Base-by-base conservation (phyloP, 345 rosid genomes). In the Citrus australasica region DNA sequence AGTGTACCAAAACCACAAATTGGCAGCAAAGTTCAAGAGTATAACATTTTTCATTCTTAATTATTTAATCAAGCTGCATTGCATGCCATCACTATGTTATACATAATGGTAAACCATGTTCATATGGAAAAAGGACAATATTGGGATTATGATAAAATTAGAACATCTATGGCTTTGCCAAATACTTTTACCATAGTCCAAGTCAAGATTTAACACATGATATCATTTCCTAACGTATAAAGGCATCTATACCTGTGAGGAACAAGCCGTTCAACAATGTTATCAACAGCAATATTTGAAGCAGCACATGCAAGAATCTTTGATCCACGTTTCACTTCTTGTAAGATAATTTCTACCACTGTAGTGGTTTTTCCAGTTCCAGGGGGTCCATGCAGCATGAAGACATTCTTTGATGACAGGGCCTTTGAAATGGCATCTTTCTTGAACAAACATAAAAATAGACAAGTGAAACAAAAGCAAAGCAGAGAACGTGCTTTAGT, bases 301-400 rank as follows among this genome's bases (percentile, higher is more conserved):
- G 99, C 98, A 63, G 98, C 97, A 81, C 98, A 96, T 22, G 97
- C 99, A 76, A 96, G 97, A 79, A 96, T 90, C 87, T 92, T 96
- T n/a, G 94, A 89, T 75, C 98, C 98, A 66, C 91, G 89, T 77
- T 96, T 94, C 66, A 94, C 98, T 89, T 94, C 97, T 87, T 96
- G 98, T 51, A 94, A 86, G 79, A 96, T 85, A 33, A 96, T 91
- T 84, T 96, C 99, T 66, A 96, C 95, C 10, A 96, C 99, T 2
- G 99, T 89, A 9, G 98, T 94, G n/a, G 97, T 96, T 91, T 96
- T 94, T 27, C 99, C 98, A 72, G 99, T 96, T 79, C 99, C 99
- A 84, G 99, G 99, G 84, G 99, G 99, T 22, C 99, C 99, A 79
- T 94, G 99, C 73, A 96, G 84, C 82, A 96, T 86, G 77, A 91